phyloP scores from a whole-genome alignment of 805 yeast genomes.

The Starmerella khaoyaiensis region DNA sequence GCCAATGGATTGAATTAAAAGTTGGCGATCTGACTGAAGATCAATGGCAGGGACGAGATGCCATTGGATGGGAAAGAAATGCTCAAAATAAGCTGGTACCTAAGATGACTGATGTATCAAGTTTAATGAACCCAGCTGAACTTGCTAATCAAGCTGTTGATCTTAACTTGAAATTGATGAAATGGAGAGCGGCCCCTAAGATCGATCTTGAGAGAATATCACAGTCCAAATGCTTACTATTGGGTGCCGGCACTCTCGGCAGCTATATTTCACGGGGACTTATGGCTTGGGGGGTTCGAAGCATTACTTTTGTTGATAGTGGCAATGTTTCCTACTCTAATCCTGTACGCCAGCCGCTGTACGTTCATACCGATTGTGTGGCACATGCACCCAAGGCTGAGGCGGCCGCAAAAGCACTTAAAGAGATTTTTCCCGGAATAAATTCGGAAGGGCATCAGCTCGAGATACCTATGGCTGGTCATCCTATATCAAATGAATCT shows the following conservation, averaged over 20 bases:
- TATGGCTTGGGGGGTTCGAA: slow-evolving; percentile 87
- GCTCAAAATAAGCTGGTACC: slow-evolving; percentile 59
- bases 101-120: slow-evolving; percentile 67
- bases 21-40: slow-evolving; percentile 14
- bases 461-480: slow-evolving; percentile 95
- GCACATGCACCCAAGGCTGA: slow-evolving; percentile 67
- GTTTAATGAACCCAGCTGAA: slow-evolving; percentile 66
- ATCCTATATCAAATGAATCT: slow-evolving; percentile 50
- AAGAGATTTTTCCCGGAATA: slow-evolving; percentile 67
- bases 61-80: slow-evolving; percentile 87
- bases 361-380: slow-evolving; percentile 65
- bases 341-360: slow-evolving; percentile 90
- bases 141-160: slow-evolving; percentile 88
- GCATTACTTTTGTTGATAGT: slow-evolving; percentile 78
- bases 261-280: slow-evolving; percentile 77
- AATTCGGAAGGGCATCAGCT: slow-evolving; percentile 47
- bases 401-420: slow-evolving; percentile 61
- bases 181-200: slow-evolving; percentile 87
- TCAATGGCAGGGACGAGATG: slow-evolving; percentile 27
- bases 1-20: slow-evolving; percentile 24
- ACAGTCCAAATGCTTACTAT: slow-evolving; percentile 48
- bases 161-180: slow-evolving; percentile 81
- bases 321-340: slow-evolving; percentile 83
- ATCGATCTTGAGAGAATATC: slow-evolving; percentile 56
- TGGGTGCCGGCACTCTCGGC: slow-evolving; percentile 97